Base-by-base conservation (phyloP, 1,284 basidiomycete species). In the Chondrostereum purpureum region DNA sequence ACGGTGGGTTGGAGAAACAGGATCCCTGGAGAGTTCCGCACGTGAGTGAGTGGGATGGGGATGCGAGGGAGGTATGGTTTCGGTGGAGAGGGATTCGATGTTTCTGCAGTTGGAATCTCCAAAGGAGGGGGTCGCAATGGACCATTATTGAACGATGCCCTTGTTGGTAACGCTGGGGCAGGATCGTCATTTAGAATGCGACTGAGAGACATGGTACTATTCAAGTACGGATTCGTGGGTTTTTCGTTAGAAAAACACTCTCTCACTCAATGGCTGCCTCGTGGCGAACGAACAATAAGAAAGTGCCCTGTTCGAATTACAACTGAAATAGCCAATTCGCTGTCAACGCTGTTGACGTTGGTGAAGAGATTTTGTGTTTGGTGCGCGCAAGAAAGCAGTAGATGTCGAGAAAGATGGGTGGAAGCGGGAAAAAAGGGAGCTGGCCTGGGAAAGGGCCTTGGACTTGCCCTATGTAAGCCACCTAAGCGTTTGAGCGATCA, bases 101-200 rank as follows among this genome's bases (percentile, higher is more conserved):
- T 8, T 31, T 8, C 27, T 31, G 62, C 53, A 42, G 51, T 56
- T 52, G 60, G 59, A 48, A 50, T 51, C 50, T 31, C 27, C 27
- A 31, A 53, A 49, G 18, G 58, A 50, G 52, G 58, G 45, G 59
- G 63, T 54, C 49, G 57, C 46, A 54, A 46, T 40, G 20, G 18
- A 40, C 6, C 5, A 37, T 8, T 49, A 43, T 50, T 16, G 53
- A 52, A 59, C 43, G 53, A 57, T 50, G 55, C 53, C 47, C 51
- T 56, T 51, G 53, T 54, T 45, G 54, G 53, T 45, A 49, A 64
- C 57, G 47, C 59, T 37, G 66, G 67, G 12, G 61, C 58, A 8
- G 77, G 72, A 51, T 83, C 77, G 65, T 83, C 77, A 64, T 87
- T 87, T 65, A 87, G 78, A 50, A 87, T 87, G 53, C 76, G 73